Conservation (phyloP, 345 rosid species). For the Hypericum perforatum region DNA sequence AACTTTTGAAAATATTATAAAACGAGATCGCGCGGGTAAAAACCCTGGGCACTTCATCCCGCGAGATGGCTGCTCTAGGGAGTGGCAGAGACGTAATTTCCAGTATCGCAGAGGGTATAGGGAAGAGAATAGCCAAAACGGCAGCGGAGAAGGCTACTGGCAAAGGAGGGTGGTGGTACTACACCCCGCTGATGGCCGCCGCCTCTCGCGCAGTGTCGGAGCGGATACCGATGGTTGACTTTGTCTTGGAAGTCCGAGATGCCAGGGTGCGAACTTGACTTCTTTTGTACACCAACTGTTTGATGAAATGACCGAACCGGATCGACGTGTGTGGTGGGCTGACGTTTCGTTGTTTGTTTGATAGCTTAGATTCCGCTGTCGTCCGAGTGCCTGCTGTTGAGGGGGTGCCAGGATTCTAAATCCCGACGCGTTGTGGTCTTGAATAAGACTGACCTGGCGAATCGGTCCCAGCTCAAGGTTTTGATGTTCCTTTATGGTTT, state of each 20-base stretch:
- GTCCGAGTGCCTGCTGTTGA: slow-evolving; percentile 41
- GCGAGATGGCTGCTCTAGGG: too few relatives aligned
- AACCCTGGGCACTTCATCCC: too few relatives aligned
- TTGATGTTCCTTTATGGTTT: not conserved
- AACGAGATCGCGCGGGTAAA: too few relatives aligned
- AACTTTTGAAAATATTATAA: too few relatives aligned
- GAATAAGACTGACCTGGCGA: slow-evolving; percentile 73
- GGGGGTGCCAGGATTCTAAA: slow-evolving; percentile 15
- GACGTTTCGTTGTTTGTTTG: not conserved
- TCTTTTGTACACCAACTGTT: slow-evolving; percentile 20
- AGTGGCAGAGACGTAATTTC: too few relatives aligned
- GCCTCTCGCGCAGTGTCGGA: slow-evolving; percentile 51
- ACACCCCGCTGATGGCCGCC: slow-evolving; percentile 67
- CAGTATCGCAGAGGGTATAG: not conserved
- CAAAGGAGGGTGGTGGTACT: slow-evolving; percentile 36
- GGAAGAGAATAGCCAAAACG: not conserved
- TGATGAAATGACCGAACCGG: slow-evolving; percentile 27
- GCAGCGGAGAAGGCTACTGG: slow-evolving; percentile 31
- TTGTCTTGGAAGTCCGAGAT: slow-evolving; percentile 61
- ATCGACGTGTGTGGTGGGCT: slow-evolving; percentile 6
- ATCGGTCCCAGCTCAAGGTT: slow-evolving; percentile 36
- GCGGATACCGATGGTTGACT: slow-evolving; percentile 53
- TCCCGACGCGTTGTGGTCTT: slow-evolving; percentile 43
- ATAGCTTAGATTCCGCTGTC: slow-evolving; percentile 48
- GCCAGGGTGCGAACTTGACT: too few relatives aligned